These are phyloP conservation scores for Dendrostoma leiphaemia DNA, from an alignment of 2,329 filamentous ascomycete genomes.

Conservation along the genomic window DNA sequence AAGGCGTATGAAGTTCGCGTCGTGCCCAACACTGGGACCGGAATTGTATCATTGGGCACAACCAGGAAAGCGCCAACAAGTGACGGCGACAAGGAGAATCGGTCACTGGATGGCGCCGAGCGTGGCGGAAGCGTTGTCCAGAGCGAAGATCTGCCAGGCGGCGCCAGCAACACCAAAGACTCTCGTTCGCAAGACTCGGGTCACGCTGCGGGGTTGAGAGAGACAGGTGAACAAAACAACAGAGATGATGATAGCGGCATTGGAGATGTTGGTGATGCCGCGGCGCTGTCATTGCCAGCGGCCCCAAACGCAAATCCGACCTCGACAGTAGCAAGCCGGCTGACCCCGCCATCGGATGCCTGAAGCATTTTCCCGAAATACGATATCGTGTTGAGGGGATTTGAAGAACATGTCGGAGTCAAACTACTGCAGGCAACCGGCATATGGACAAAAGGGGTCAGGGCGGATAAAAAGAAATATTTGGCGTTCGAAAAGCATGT, in stretches of 20 bases:
- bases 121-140: background rate
- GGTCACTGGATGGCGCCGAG: background rate
- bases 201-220: background rate
- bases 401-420: background rate
- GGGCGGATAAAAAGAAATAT: background rate
- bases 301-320: background rate
- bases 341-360: constrained; percentile 16
- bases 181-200: background rate
- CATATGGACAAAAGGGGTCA: background rate
- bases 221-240: constrained; percentile 9
- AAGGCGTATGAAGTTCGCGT: constrained; percentile 31
- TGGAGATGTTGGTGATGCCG: constrained; percentile 16
- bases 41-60: background rate
- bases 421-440: background rate
- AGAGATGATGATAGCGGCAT: constrained; percentile 19
- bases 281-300: background rate
- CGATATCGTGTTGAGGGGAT: background rate
- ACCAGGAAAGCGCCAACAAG: constrained; percentile 14
- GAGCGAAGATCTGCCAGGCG: background rate
- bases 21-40: constrained; percentile 22
- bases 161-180: constrained; percentile 6
- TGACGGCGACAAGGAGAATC: constrained; percentile 18
- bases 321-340: constrained; percentile 13
- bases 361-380: background rate
- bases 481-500: background rate